Evolutionary conservation across 2,329 filamentous ascomycete species (phyloP), one percentile per base, ranked within the genome.

Genomic region (Ceratocystis smalleyi): DNA sequence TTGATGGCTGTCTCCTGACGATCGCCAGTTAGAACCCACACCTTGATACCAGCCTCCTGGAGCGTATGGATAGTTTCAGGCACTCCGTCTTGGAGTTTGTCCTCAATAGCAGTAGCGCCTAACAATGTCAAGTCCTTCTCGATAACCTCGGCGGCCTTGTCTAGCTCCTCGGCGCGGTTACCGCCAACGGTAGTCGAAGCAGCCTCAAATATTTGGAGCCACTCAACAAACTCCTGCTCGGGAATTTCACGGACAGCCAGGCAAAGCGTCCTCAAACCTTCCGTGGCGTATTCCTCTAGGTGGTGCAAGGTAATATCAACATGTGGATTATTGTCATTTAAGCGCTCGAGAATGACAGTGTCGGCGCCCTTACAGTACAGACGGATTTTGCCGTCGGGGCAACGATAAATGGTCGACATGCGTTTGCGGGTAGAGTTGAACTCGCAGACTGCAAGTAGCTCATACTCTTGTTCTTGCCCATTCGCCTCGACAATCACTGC

Each of bases 1-100:
- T 99, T 99, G 81, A 99, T 99, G 65, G 94, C 94, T 32, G 94
- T 99, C 75, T 99, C 94, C 75, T 99, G 95, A 70, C 94, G 84
- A 78, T 99, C 94, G 70, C 94, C 94, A 47, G 94, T 99, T 74
- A 99, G 76, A 22, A 99, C 94, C 94, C 94, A 99, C 64, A 99
- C 87, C 76, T 99, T 99, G 79, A 99, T 97, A 63, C 91, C 92
- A 27, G 95, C 94, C 68, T 91, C 89, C 74, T 99, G 95, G 32
- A 99, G 79, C 0, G 94, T 99, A 73, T 96, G 91, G 66, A 99
- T 99, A 0, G 94, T 99, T 74, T 99, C 94, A 1, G 94, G 94
- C 17, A 99, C 94, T 63, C 95, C 94, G 70, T 99, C 95, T 74
- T 99, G 94, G 40, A 99, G 81, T 68, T 89, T 87, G 78, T 99